Evolutionary conservation across 2,329 filamentous ascomycete genomes (phyloP).

Genomic region (Hortaea werneckii): DNA sequence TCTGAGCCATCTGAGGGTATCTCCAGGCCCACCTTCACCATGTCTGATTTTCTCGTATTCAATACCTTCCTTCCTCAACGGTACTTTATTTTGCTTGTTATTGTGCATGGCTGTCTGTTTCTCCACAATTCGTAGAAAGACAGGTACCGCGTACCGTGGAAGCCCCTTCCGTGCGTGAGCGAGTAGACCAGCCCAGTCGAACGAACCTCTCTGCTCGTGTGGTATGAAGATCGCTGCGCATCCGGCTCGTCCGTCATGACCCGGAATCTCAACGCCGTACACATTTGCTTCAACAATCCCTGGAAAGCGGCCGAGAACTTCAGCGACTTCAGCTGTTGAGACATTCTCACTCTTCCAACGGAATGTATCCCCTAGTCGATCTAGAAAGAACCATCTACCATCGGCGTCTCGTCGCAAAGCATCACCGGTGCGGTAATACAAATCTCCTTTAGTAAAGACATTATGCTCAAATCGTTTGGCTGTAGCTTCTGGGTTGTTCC

Average conservation of each 20-base stretch:
- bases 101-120: conserved; percentile 55
- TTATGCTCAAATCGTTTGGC: conserved; percentile 42
- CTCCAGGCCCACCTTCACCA: conserved; percentile 32
- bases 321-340: conserved; percentile 37
- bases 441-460: conserved; percentile 38
- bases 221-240: conserved; percentile 50
- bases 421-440: conserved; percentile 40
- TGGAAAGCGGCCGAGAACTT: conserved; percentile 35
- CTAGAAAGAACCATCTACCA: conserved; percentile 40
- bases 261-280: conserved; percentile 39
- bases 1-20: conserved; percentile 44
- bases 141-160: conserved; percentile 64
- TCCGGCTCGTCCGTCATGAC: conserved; percentile 42
- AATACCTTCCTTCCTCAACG: conserved; percentile 56
- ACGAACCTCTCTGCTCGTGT: conserved; percentile 35
- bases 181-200: conserved; percentile 52
- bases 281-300: conserved; percentile 39
- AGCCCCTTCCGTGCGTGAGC: conserved; percentile 49
- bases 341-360: conserved; percentile 43
- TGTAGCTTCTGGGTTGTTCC: conserved; percentile 56
- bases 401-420: conserved; percentile 34
- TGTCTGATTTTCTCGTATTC: conserved; percentile 43
- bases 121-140: conserved; percentile 57
- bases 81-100: conserved; percentile 71
- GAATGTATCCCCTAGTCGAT: conserved; percentile 39